A percentile compares a stretch with the other conserved stretches of the same genome.
phyloP scores from a whole-genome alignment of 768 basidiomycete genomes.

The Rubroboletus pulcherrimus region DNA sequence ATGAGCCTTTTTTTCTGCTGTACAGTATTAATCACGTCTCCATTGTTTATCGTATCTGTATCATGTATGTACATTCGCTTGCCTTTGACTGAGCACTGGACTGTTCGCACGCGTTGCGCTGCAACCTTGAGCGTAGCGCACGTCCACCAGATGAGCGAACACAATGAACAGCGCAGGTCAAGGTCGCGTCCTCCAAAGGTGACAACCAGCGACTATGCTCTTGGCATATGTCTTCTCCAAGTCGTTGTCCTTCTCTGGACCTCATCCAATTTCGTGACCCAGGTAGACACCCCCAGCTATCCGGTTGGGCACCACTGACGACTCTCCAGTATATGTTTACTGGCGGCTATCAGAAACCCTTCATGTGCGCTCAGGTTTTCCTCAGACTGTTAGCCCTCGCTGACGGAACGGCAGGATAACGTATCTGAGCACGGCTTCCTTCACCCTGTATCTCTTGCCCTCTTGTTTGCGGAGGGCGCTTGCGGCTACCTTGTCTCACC shows the following conservation, averaged over 20 bases:
- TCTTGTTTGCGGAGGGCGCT: slow-evolving; percentile 38
- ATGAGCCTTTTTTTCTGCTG: slow-evolving; percentile 2
- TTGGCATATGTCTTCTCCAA: slow-evolving; percentile 68
- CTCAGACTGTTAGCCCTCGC: not conserved
- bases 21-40: not conserved
- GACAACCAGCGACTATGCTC: slow-evolving; percentile 36
- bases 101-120: slow-evolving; percentile 11
- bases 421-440: slow-evolving; percentile 90
- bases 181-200: slow-evolving; percentile 2
- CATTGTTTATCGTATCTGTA: not conserved
- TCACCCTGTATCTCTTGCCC: slow-evolving; percentile 77
- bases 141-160: slow-evolving; percentile 18
- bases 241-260: slow-evolving; percentile 88
- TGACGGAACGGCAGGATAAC: slow-evolving; percentile 56
- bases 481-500: not conserved
- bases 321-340: slow-evolving; percentile 44
- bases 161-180: slow-evolving; percentile 13
- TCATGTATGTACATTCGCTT: not conserved
- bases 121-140: not conserved
- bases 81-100: not conserved
- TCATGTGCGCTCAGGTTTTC: slow-evolving; percentile 52
- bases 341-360: slow-evolving; percentile 86
- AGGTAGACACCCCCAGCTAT: slow-evolving; percentile 40
- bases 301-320: slow-evolving; percentile 3
- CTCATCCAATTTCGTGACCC: slow-evolving; percentile 79